Percentiles rank a stretch among this genome's conserved stretches.
Conservation (phyloP, 768 basidiomycete genomes). For the Trametes cinnabarina region DNA sequence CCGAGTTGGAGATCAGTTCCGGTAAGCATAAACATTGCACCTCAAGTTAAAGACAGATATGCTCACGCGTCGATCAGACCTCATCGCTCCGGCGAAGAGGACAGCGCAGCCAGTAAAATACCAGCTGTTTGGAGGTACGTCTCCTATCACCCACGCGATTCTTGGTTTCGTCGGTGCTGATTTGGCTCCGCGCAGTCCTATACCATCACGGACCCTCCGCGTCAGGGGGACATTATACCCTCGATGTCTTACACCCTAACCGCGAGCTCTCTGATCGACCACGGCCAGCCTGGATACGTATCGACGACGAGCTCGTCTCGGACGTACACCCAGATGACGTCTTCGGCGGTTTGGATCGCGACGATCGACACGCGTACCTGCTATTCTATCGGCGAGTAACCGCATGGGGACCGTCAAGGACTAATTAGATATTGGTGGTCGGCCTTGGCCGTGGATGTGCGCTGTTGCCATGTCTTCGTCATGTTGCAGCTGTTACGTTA, state of each 20-base stretch:
- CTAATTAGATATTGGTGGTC: slow-evolving; percentile 7
- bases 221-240: slow-evolving; percentile 92
- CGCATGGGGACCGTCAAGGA: slow-evolving; percentile 20
- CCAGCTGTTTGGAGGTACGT: slow-evolving; percentile 79
- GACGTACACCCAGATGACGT: slow-evolving; percentile 74
- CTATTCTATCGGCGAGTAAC: slow-evolving; percentile 76
- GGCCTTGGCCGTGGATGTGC: not conserved
- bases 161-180: not conserved
- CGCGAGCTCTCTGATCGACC: slow-evolving; percentile 45
- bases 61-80: slow-evolving; percentile 39
- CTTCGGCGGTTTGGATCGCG: slow-evolving; percentile 48
- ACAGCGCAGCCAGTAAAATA: slow-evolving; percentile 55
- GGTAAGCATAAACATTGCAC: slow-evolving; percentile 40
- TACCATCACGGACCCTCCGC: slow-evolving; percentile 94
- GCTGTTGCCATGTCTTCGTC: slow-evolving; percentile 3
- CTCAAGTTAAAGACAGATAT: not conserved
- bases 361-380: slow-evolving; percentile 81
- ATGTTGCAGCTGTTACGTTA: slow-evolving; percentile 18
- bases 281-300: slow-evolving; percentile 82
- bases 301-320: slow-evolving; percentile 88
- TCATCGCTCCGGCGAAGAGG: slow-evolving; percentile 54
- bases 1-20: slow-evolving; percentile 72
- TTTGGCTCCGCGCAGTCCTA: slow-evolving; percentile 48
- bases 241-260: slow-evolving; percentile 80
- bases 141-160: not conserved